Conservation (phyloP, 2,329 filamentous ascomycete species). For the Paecilomyces formosus region DNA sequence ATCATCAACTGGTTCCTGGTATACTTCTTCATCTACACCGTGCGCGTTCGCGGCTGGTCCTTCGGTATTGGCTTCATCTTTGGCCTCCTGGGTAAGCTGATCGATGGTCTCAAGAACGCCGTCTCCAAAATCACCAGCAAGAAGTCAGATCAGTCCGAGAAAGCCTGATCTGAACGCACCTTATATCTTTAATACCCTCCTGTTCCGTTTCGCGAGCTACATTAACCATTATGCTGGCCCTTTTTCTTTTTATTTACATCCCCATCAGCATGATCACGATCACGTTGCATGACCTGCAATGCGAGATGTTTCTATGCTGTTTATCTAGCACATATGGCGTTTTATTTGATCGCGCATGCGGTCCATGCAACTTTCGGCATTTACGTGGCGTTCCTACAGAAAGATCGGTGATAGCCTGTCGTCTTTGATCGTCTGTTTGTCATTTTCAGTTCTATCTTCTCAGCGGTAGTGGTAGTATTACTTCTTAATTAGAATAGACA, state of each 20-base stretch:
- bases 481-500: neutral
- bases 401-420: neutral
- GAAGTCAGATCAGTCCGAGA: conserved; percentile 13
- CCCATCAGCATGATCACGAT: neutral
- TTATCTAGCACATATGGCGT: neutral
- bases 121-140: conserved; percentile 9
- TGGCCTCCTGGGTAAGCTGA: conserved; percentile 35
- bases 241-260: neutral
- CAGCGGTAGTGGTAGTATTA: neutral
- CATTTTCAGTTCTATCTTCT: neutral
- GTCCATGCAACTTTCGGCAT: neutral
- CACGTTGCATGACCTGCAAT: neutral
- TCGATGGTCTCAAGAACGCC: conserved; percentile 23
- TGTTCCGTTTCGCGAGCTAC: neutral
- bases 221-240: neutral
- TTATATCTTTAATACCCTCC: neutral
- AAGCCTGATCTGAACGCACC: neutral
- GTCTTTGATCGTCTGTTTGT: neutral
- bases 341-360: neutral
- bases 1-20: conserved; percentile 64
- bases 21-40: conserved; percentile 70
- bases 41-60: conserved; percentile 61
- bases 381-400: neutral
- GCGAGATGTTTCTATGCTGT: neutral
- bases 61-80: conserved; percentile 60